These are phyloP conservation scores for Eucommia ulmoides DNA, from an alignment of 257 asterid species.

Conservation along the genomic window DNA sequence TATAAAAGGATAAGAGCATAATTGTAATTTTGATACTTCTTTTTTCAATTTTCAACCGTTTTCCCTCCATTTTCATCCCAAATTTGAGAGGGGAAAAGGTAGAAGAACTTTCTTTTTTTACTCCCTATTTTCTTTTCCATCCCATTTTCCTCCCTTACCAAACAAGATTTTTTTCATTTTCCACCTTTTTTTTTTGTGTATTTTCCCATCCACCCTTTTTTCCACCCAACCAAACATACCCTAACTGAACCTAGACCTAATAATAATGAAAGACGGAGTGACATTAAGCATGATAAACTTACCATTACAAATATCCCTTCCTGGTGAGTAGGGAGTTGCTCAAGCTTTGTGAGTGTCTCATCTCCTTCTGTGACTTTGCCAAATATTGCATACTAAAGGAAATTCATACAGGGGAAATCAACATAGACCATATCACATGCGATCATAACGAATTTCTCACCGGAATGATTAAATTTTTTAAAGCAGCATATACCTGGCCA, in stretches of 20 bases:
- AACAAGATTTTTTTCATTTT: too few species aligned
- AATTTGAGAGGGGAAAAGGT: too few species aligned
- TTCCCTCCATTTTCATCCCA: too few species aligned
- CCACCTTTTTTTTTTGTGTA: background rate
- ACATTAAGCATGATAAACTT: too few species aligned
- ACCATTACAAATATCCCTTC: slow-evolving; percentile 98
- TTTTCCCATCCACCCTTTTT: background rate
- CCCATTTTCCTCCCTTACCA: too few species aligned
- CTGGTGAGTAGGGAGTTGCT: slow-evolving; percentile 73
- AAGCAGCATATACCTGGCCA: slow-evolving; percentile 51
- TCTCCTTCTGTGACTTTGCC: slow-evolving; percentile 94
- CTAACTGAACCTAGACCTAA: background rate
- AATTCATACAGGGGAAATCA: background rate
- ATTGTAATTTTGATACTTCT: too few species aligned
- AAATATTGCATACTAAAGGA: slow-evolving; percentile 79
- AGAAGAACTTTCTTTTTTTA: too few species aligned
- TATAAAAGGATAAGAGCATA: too few species aligned
- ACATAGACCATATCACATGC: background rate
- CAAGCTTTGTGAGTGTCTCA: slow-evolving; percentile 77
- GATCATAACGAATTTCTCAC: background rate
- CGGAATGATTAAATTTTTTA: background rate
- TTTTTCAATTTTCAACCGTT: too few species aligned
- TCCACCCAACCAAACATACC: background rate
- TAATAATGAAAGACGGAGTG: slow-evolving; percentile 1
- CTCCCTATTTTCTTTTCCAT: too few species aligned